Percentiles rank a stretch among this genome's conserved stretches.
phyloP scores from a whole-genome alignment of 176 grass and related monocot genomes.

The Paspalum vaginatum region DNA sequence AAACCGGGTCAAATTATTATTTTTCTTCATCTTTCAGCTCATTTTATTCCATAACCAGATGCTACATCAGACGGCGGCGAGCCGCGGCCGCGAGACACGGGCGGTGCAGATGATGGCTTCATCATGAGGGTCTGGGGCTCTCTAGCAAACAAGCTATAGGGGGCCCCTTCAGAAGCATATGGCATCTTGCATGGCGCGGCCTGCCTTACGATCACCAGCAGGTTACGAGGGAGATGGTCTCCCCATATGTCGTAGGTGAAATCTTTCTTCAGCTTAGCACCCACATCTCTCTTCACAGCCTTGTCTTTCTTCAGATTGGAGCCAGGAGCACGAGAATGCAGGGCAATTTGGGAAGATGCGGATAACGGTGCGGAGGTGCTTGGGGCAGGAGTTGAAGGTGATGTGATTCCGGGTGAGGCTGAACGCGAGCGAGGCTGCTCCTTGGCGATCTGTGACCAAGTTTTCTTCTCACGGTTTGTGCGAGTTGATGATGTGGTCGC shows the following conservation, averaged over 20 bases:
- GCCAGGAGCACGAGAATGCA: conserved; percentile 74
- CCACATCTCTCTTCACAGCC: conserved; percentile 47
- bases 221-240: conserved; percentile 71
- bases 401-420: conserved; percentile 39
- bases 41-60: conserved; percentile 76
- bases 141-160: conserved; percentile 84
- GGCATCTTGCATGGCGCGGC: conserved; percentile 36
- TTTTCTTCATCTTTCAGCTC: conserved; percentile 42
- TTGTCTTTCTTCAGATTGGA: conserved; percentile 73
- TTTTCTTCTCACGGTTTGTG: conserved; percentile 32
- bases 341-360: conserved; percentile 57
- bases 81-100: conserved; percentile 45
- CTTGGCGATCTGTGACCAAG: conserved; percentile 34
- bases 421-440: conserved; percentile 45
- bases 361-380: conserved; percentile 37
- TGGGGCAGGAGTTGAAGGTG: conserved; percentile 28
- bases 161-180: conserved; percentile 77
- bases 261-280: conserved; percentile 49
- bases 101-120: conserved; percentile 61
- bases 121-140: conserved; percentile 77
- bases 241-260: conserved; percentile 97
- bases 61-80: conserved; percentile 70
- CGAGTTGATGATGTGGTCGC: conserved; percentile 40
- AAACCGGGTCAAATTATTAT: conserved; percentile 23
- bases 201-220: conserved; percentile 61